Percentiles rank a stretch among this genome's conserved stretches.
These are phyloP conservation scores for Cladosporium sp. DNA, from an alignment of 2,329 filamentous ascomycete genomes.

Conservation along the genomic window DNA sequence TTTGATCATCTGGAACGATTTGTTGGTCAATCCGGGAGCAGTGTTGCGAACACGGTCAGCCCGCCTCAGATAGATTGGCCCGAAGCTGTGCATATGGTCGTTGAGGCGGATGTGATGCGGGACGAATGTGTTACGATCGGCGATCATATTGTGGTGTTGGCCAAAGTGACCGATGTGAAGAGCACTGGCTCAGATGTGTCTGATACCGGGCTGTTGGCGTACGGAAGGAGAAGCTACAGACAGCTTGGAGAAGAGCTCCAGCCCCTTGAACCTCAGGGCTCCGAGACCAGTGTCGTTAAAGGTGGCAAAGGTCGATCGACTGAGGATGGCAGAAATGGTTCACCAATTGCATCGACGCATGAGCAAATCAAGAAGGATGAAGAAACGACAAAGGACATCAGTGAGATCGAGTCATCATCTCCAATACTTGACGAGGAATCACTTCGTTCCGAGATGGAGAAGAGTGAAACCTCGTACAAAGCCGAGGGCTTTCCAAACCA, in stretches of 20 bases:
- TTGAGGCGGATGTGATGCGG: slow-evolving; percentile 34
- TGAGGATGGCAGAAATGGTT: too few relatives aligned
- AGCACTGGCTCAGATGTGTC: background rate
- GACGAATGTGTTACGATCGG: slow-evolving; percentile 38
- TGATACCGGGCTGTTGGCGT: slow-evolving; percentile 16
- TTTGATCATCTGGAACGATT: too few relatives aligned
- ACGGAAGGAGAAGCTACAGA: slow-evolving; percentile 20
- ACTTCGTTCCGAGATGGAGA: background rate
- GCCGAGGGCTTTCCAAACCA: slow-evolving; percentile 9
- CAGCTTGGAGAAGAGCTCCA: slow-evolving; percentile 15
- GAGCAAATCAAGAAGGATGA: too few relatives aligned
- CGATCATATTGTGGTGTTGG: slow-evolving; percentile 47
- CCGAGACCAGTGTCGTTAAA: too few relatives aligned
- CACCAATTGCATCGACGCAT: too few relatives aligned
- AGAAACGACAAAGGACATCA: background rate
- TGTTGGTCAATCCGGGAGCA: too few relatives aligned
- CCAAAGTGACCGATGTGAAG: slow-evolving; percentile 29
- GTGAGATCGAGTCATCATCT: background rate
- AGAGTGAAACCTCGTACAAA: slow-evolving; percentile 5
- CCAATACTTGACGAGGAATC: slow-evolving; percentile 5
- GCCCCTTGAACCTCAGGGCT: background rate
- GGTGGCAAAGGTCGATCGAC: background rate
- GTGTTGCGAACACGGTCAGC: too few relatives aligned
- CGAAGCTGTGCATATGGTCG: slow-evolving; percentile 24
- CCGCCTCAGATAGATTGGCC: too few relatives aligned